Conservation (phyloP, 2,329 filamentous ascomycete species). For the Beauveria caledonica region DNA sequence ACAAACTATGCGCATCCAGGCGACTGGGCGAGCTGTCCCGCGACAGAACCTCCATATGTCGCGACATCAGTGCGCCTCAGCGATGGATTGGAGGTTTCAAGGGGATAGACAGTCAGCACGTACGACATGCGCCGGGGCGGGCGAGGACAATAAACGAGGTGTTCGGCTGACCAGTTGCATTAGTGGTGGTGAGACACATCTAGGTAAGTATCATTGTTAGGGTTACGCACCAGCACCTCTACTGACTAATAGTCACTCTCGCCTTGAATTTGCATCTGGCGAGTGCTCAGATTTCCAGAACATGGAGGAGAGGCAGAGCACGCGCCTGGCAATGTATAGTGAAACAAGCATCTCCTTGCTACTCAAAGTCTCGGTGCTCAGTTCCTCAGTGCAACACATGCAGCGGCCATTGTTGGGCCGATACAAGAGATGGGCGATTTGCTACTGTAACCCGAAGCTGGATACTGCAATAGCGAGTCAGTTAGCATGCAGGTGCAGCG, state of each 20-base stretch:
- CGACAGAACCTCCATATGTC: background rate
- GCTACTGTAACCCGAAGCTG: background rate
- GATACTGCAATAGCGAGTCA: slow-evolving; percentile 1
- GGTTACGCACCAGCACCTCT: background rate
- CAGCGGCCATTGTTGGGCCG: background rate
- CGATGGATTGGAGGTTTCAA: background rate
- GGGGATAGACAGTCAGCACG: background rate
- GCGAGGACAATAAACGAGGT: background rate
- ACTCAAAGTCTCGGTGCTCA: background rate
- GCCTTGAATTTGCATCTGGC: background rate
- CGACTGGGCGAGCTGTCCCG: background rate
- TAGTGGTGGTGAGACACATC: background rate
- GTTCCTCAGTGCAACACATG: background rate
- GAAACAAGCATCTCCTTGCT: background rate
- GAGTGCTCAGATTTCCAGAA: no score
- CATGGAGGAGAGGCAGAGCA: no score
- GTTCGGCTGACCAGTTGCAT: slow-evolving; percentile 2
- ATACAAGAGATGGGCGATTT: background rate
- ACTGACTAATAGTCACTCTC: background rate
- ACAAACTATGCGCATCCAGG: background rate
- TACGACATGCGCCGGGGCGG: background rate
- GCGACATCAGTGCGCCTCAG: background rate
- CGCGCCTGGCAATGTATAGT: no score
- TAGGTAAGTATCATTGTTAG: background rate
- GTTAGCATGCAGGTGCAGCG: background rate